Evolutionary conservation across 2,329 filamentous ascomycete genomes (phyloP).

Genomic region (Aspergillus luchuensis): DNA sequence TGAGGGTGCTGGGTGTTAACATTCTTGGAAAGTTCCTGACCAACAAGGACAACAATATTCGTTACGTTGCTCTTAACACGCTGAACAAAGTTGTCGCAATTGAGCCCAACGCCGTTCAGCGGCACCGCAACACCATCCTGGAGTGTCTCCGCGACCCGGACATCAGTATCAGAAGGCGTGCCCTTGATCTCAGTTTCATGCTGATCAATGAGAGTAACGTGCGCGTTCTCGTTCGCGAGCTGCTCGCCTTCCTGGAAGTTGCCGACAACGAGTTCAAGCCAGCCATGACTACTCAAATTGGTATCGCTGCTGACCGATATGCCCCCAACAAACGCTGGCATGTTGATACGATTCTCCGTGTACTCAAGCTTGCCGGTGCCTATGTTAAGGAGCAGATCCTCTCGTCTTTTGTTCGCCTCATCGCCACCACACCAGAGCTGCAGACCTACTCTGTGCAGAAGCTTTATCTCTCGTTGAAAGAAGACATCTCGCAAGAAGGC

Average conservation of each 20-base stretch:
- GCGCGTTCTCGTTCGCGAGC: conserved; percentile 85
- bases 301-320: conserved; percentile 92
- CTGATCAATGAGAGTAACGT: conserved; percentile 97
- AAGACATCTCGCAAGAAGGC: conserved; percentile 96
- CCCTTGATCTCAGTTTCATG: conserved; percentile 96
- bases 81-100: conserved; percentile 97
- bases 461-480: conserved; percentile 84
- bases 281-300: conserved; percentile 97
- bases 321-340: conserved; percentile 98
- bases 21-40: conserved; percentile 97
- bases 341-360: conserved; percentile 93
- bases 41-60: conserved; percentile 99
- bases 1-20: conserved; percentile 93
- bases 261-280: conserved; percentile 99
- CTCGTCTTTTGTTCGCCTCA: conserved; percentile 92
- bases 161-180: conserved; percentile 93
- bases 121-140: conserved; percentile 94
- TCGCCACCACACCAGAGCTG: conserved; percentile 89
- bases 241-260: conserved; percentile 92
- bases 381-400: conserved; percentile 98
- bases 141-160: conserved; percentile 96
- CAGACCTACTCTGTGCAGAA: conserved; percentile 98
- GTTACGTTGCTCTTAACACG: conserved; percentile 96
- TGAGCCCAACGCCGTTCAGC: conserved; percentile 94
- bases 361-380: conserved; percentile 90